Evolutionary conservation across 108 stramenopile genomes (phyloP).

Genomic region (Nannochloropsis oceanica): DNA sequence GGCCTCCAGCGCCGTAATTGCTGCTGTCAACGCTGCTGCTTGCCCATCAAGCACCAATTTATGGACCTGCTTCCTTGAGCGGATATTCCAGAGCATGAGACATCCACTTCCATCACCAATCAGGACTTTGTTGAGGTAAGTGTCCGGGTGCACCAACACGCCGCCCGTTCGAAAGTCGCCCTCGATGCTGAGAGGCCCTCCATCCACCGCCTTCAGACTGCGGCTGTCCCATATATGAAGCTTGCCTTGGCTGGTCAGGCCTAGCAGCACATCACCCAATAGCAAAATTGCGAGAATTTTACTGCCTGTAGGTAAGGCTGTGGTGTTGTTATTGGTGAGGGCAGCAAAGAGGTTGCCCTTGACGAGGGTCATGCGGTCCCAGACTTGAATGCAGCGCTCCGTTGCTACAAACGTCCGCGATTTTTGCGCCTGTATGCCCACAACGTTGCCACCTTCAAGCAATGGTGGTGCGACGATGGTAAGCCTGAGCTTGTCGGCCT

Average conservation of each 20-base stretch:
- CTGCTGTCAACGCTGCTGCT: constrained; percentile 2
- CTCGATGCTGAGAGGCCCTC: neutral
- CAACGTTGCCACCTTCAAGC: neutral
- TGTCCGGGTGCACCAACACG: constrained; percentile 37
- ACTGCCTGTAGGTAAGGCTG: neutral
- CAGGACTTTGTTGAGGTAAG: constrained; percentile 46
- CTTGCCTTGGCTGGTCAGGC: constrained; percentile 8
- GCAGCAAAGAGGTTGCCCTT: neutral
- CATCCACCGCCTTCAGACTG: neutral
- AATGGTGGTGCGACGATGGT: neutral
- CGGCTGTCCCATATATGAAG: constrained; percentile 16
- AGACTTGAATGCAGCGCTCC: neutral
- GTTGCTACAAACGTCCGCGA: neutral
- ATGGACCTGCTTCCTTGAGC: constrained; percentile 31
- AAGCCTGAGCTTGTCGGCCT: constrained; percentile 6
- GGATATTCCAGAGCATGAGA: constrained; percentile 36
- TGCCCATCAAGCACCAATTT: neutral
- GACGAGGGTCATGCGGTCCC: neutral
- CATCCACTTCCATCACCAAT: constrained; percentile 25
- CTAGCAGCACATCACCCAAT: constrained; percentile 10
- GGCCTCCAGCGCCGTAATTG: constrained; percentile 20
- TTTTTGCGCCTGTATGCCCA: neutral
- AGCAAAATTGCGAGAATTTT: neutral
- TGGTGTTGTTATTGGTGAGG: neutral
- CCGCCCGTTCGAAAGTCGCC: neutral